Percentiles rank a stretch among this genome's conserved stretches.
Conservation (phyloP, 768 basidiomycete genomes). For the Agrocybe pediades region DNA sequence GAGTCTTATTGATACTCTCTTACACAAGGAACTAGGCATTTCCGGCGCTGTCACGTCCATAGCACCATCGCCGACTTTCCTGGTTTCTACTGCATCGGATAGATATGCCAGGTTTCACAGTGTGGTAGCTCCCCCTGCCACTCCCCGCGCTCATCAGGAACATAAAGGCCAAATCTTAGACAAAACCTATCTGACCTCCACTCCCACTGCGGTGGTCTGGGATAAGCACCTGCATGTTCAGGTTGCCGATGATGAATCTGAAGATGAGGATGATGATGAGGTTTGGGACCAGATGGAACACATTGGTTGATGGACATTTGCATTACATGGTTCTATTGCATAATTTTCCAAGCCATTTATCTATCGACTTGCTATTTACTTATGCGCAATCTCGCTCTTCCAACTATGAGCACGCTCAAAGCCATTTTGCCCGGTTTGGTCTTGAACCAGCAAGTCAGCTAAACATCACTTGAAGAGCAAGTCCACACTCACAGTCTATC, state of each 20-base stretch:
- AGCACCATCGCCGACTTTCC: conserved; percentile 49
- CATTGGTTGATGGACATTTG: conserved; percentile 24
- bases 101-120: conserved; percentile 73
- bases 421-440: conserved; percentile 77
- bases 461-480: background rate
- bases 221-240: conserved; percentile 35
- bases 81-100: conserved; percentile 69
- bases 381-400: conserved; percentile 77
- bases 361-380: conserved; percentile 20
- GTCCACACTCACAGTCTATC: conserved; percentile 62
- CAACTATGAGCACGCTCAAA: conserved; percentile 90
- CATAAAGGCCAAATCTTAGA: conserved; percentile 61
- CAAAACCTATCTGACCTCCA: conserved; percentile 62
- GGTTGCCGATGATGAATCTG: conserved; percentile 17
- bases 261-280: conserved; percentile 50
- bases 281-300: conserved; percentile 71
- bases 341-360: background rate
- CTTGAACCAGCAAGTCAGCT: conserved; percentile 34
- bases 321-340: background rate
- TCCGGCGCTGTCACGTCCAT: conserved; percentile 71
- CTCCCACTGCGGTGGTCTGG: conserved; percentile 68
- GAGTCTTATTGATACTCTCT: background rate
- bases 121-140: conserved; percentile 50
- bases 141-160: conserved; percentile 51
- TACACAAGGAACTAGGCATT: conserved; percentile 46